Evolutionary conservation across 139 green algal species (phyloP), one percentile per base, ranked within the genome.

Genomic region (Marvania coccoides): DNA sequence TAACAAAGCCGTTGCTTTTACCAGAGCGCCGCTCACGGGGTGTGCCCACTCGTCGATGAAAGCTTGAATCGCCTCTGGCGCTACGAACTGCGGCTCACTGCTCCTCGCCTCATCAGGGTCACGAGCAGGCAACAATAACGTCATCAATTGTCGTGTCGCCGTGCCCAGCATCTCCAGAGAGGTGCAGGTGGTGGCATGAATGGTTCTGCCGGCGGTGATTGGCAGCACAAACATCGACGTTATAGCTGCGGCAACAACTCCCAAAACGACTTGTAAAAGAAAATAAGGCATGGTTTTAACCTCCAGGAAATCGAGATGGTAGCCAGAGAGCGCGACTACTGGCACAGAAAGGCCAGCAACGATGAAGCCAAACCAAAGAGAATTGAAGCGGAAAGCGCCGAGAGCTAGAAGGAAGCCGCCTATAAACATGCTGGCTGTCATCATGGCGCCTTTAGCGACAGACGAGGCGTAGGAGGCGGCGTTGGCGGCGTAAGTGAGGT

Each of bases 281-380:
- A 56, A 73, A 31, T 47, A 60, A 48, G 36, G 42, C 2, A 60
- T 38, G 6, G 48, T 33, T 31, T 34, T 12, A 29, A 51, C 58
- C 65, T 72, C 15, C n/a, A 72, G 48, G 33, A 48, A 73, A 12
- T 51, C 36, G 28, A 65, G 47, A 15, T 56, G 51, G 66, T 47
- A 73, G 29, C 37, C 31, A 9, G 55, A 65, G 28, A 73, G 56
- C 0, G 66, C 66, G 6, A 73, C 59, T 47, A 73, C 57, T 37
- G 66, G 66, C 56, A 67, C 39, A 65, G 58, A 7, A 65, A 39
- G 58, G 24, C 6, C 8, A 34, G 29, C 15, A 53, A 73, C 66
- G 6, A 65, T 56, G 40, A 73, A 73, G 28, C 29, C 38, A 51
- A 73, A 73, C 66, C 66, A 73, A 26, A 39, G 51, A 30, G 29